A percentile compares a stretch with the other conserved stretches of the same genome.
Conservation (phyloP, 768 basidiomycete genomes). For the Naematelia aurantialba region DNA sequence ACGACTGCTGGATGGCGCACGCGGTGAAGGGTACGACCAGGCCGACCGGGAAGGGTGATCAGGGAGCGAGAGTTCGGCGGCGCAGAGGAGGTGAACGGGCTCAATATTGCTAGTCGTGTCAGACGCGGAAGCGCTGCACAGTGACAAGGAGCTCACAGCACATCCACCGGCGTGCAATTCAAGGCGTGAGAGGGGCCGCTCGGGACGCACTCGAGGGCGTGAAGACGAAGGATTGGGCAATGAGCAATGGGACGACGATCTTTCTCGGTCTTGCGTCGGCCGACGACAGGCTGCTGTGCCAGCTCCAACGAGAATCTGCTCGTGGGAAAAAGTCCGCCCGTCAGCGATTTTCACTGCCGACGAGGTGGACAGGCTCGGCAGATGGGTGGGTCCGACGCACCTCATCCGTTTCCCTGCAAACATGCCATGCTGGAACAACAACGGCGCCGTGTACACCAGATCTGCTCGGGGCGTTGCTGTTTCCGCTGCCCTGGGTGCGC, state of each 20-base stretch:
- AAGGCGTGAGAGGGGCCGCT: background rate
- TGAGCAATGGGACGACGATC: conserved; percentile 41
- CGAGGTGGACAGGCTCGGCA: background rate
- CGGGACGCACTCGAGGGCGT: conserved; percentile 19
- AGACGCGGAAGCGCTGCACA: background rate
- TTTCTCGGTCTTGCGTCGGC: conserved; percentile 41
- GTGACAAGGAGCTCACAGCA: conserved; percentile 18
- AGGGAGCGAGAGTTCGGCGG: conserved; percentile 24
- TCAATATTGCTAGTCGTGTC: conserved; percentile 25
- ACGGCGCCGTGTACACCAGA: conserved; percentile 12
- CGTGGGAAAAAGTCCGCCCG: background rate
- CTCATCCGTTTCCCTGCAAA: conserved; percentile 22
- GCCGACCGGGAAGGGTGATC: background rate
- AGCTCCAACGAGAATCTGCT: conserved; percentile 23
- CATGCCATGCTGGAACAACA: conserved; percentile 12
- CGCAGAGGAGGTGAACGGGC: conserved; percentile 30
- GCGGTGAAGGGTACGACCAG: background rate
- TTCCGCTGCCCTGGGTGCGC: background rate
- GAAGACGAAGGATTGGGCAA: conserved; percentile 35
- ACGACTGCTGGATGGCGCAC: no score
- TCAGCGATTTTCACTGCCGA: no score
- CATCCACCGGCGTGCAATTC: conserved; percentile 18
- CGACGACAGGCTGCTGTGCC: conserved; percentile 38
- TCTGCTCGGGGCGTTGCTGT: no score
- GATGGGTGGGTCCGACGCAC: conserved; percentile 7